A percentile compares a stretch with the other conserved stretches of the same genome.
Conservation (phyloP, 2,329 filamentous ascomycete genomes). For the Chalaropsis thielavioides region DNA sequence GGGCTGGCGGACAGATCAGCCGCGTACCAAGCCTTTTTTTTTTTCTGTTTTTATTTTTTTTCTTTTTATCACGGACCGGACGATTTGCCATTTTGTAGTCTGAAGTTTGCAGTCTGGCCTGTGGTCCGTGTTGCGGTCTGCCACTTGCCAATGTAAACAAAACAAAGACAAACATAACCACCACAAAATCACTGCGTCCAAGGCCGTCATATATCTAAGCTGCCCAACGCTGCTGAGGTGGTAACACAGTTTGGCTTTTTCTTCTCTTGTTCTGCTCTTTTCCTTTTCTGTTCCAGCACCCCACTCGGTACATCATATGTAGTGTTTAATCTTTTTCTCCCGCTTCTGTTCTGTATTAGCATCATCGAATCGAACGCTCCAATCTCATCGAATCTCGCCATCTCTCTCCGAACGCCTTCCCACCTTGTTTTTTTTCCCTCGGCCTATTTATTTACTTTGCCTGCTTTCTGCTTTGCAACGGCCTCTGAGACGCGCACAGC, state of each 20-base stretch:
- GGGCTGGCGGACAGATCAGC: background rate
- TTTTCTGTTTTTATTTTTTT: too few species aligned
- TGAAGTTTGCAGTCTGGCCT: too few species aligned
- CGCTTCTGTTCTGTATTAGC: too few species aligned
- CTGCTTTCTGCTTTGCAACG: background rate
- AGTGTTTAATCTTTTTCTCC: background rate
- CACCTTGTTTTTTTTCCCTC: background rate
- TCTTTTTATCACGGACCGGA: background rate
- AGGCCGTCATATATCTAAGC: background rate
- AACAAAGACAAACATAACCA: background rate
- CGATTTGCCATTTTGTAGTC: background rate
- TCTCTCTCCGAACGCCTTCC: background rate
- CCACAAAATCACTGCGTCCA: background rate
- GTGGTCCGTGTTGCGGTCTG: too few species aligned
- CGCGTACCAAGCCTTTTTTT: background rate
- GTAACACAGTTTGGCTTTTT: background rate
- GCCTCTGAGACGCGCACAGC: background rate
- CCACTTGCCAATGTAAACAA: background rate
- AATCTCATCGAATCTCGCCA: background rate
- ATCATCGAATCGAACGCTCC: background rate
- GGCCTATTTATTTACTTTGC: background rate
- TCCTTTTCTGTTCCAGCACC: background rate
- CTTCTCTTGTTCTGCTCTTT: background rate
- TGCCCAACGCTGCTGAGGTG: background rate
- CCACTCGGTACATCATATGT: background rate